Evolutionary conservation across 768 basidiomycete genomes (phyloP).

Genomic region (Phaffia australis): DNA sequence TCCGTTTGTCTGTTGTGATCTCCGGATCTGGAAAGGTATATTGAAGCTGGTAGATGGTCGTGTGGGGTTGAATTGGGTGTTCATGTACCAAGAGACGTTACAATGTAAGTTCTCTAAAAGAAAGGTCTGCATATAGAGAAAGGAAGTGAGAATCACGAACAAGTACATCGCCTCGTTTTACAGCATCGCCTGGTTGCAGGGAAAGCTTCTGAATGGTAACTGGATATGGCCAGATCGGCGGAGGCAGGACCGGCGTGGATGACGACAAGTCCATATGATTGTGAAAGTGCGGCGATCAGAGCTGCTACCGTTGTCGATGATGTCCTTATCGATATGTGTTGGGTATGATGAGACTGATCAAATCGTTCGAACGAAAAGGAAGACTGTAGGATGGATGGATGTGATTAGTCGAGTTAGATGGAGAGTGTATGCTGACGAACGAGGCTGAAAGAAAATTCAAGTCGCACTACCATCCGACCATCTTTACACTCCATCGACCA

Average conservation of each 20-base stretch:
- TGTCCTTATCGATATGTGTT: too few relatives aligned
- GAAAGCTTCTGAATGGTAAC: slow-evolving; percentile 67
- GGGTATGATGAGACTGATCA: too few relatives aligned
- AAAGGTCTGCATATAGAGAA: slow-evolving; percentile 42
- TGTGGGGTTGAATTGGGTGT: background rate
- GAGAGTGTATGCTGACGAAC: too few relatives aligned
- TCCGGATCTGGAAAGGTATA: slow-evolving; percentile 32
- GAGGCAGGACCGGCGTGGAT: slow-evolving; percentile 57
- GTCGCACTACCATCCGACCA: too few relatives aligned
- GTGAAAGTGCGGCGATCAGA: too few relatives aligned
- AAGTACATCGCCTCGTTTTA: slow-evolving; percentile 64
- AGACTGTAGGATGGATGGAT: too few relatives aligned
- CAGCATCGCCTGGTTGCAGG: slow-evolving; percentile 41
- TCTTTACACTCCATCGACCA: too few relatives aligned
- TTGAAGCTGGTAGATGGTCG: background rate
- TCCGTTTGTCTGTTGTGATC: slow-evolving; percentile 21
- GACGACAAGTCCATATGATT: background rate
- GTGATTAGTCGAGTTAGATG: too few relatives aligned
- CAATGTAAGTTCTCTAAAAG: slow-evolving; percentile 12
- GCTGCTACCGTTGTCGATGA: too few relatives aligned
- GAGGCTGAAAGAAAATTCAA: too few relatives aligned
- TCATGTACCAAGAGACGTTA: background rate
- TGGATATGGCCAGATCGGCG: slow-evolving; percentile 71
- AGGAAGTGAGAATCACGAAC: slow-evolving; percentile 64
- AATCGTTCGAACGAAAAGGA: too few relatives aligned